Conservation (phyloP, 805 yeast species). For the Wickerhamiella hasegawae region DNA sequence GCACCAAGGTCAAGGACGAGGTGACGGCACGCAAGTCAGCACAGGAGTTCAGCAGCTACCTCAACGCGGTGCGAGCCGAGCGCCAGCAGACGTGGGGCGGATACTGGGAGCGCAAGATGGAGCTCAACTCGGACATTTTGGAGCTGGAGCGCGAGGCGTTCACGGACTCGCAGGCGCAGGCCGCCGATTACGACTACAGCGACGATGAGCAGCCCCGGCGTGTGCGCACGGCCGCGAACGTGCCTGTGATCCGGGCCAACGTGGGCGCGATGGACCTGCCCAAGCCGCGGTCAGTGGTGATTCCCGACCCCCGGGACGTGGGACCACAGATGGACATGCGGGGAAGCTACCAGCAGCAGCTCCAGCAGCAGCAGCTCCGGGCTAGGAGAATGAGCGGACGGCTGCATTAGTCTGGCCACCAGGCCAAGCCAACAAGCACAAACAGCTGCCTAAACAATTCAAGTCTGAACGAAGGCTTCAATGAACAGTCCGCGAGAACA, state of each 20-base stretch:
- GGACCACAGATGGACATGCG: too few species aligned
- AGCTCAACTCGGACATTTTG: conserved; percentile 10
- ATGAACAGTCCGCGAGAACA: too few species aligned
- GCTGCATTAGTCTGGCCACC: too few species aligned
- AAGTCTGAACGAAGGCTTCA: too few species aligned
- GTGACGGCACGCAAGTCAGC: conserved; percentile 15
- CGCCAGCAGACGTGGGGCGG: conserved; percentile 19
- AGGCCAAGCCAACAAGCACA: too few species aligned
- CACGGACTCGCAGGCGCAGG: conserved; percentile 12
- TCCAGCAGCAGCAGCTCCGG: too few species aligned
- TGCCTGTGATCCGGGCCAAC: conserved; percentile 11
- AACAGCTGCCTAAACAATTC: too few species aligned
- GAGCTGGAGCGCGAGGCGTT: conserved; percentile 13
- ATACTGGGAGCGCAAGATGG: conserved; percentile 19
- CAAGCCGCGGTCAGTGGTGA: conserved; percentile 12
- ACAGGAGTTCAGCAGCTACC: conserved; percentile 12
- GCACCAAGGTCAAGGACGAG: conserved; percentile 13
- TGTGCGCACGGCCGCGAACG: conserved; percentile 7
- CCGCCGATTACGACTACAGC: conserved; percentile 11
- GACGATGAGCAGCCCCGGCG: conserved; percentile 10
- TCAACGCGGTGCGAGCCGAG: conserved; percentile 17
- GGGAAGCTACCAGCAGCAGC: too few species aligned
- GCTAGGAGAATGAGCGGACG: too few species aligned
- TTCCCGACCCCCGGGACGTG: conserved; percentile 17
- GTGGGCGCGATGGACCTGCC: conserved; percentile 15